A percentile compares a stretch with the other conserved stretches of the same genome.
These are phyloP conservation scores for Lasiodiplodia hormozganensis DNA, from an alignment of 2,329 filamentous ascomycete genomes.

Conservation along the genomic window DNA sequence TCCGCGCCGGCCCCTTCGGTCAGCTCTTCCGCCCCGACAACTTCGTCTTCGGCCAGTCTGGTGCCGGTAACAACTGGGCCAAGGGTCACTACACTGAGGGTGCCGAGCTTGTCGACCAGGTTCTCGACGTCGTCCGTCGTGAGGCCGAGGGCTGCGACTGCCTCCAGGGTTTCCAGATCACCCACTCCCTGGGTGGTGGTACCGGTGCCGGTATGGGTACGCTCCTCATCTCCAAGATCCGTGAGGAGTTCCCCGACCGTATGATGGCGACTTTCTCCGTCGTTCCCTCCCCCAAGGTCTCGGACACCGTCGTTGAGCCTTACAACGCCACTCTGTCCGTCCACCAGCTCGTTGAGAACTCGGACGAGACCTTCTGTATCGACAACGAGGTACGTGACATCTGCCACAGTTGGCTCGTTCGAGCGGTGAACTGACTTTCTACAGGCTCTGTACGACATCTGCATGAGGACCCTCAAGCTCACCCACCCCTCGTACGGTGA, in stretches of 20 bases:
- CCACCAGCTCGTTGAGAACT: slow-evolving; percentile 99
- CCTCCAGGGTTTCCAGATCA: slow-evolving; percentile 99
- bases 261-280: slow-evolving; percentile 99
- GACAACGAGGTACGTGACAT: slow-evolving; percentile 79
- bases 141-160: slow-evolving; percentile 99
- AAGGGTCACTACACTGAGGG: slow-evolving; percentile 99
- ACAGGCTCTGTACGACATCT: slow-evolving; percentile 96
- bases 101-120: slow-evolving; percentile 97
- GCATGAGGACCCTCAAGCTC: slow-evolving; percentile 99
- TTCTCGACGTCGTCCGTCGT: slow-evolving; percentile 97
- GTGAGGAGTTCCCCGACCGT: slow-evolving; percentile 99
- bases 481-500: slow-evolving; percentile 98
- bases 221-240: slow-evolving; percentile 99
- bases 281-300: slow-evolving; percentile 98
- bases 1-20: slow-evolving; percentile 96
- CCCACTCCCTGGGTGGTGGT: slow-evolving; percentile 99
- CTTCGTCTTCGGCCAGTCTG: slow-evolving; percentile 99
- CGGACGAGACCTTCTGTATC: slow-evolving; percentile 99
- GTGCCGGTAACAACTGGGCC: slow-evolving; percentile 99
- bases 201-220: slow-evolving; percentile 99
- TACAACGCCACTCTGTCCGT: slow-evolving; percentile 99
- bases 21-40: slow-evolving; percentile 99
- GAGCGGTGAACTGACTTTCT: slow-evolving; percentile 32
- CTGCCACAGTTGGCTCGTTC: background rate
- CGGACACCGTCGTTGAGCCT: slow-evolving; percentile 98